Evolutionary conservation across 2,329 filamentous ascomycete species (phyloP), one percentile per base, ranked within the genome.

Genomic region (Aspergillus pseudoglaucus): DNA sequence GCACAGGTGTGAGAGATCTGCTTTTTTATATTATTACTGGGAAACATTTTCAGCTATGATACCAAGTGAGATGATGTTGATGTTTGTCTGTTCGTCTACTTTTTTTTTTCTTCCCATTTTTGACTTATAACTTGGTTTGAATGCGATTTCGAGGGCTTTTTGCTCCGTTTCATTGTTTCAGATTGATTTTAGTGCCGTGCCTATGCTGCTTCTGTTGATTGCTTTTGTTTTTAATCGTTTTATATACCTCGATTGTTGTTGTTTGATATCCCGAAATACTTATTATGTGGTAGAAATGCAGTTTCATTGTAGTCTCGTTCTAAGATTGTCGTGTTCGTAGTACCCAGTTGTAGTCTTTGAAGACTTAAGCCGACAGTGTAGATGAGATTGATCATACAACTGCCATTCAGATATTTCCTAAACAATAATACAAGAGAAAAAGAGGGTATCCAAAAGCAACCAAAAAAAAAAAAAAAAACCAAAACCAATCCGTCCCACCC

Each of bases 21-120:
- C 15, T 35, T 17, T 17, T 35, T n/a, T 39, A 57, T 44, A 51
- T 45, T 49, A 40, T 20, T 39, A 12, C 37, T 39, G 37, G 37
- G 37, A 39, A 37, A 39, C 37, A 18, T 39, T 39, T 47, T 46
- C 47, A 53, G 51, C 54, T 52, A 59, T 59, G 56, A 58, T 58
- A 59, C 57, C 55, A 59, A 56, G 50, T 56, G 56, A 57, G 58
- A 59, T 46, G 56, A 59, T 30, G 10, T 30, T 53, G 57, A 56
- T 58, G 56, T 57, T 56, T 49, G 48, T 48, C 50, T 55, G 12
- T 37, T 45, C 41, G 15, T 48, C 49, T 49, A 20, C 43, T 50
- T 50, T 45, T 52, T 49, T 17, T 41, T 50, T 50, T 45, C 50
- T 49, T 17, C 39, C 45, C 18, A 5, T 22, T 42, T 42, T 44